Base-by-base conservation (phyloP, 345 rosid genomes). In the Hibiscus syriacus region DNA sequence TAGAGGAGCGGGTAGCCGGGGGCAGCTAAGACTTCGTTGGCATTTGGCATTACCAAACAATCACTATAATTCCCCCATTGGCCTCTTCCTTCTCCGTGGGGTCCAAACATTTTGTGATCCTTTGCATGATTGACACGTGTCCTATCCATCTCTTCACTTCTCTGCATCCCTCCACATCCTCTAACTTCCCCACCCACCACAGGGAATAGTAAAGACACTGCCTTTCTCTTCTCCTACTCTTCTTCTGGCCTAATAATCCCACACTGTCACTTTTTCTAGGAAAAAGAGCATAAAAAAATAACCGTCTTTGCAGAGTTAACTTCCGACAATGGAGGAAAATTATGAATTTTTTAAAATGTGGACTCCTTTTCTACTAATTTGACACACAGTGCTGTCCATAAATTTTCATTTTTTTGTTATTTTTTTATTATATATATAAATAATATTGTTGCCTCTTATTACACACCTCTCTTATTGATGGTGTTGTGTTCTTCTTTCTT, bases 81-180 rank as follows among this genome's bases (percentile, higher is more conserved):
- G 72, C 67, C 46, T 45, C 56, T 45, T 27, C 67, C 64, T 50
- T 25, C 25, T 2, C 5, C 11, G 74, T 56, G 76, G 80, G n/a
- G n/a, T n/a, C n/a, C n/a, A n/a, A n/a, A n/a, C n/a, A n/a, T n/a
- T n/a, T n/a, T n/a, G n/a, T n/a, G n/a, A n/a, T n/a, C n/a, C n/a
- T n/a, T n/a, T n/a, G 68, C 82, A 80, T 80, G 82, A 20, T 1
- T 11, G 1, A 73, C 82, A 70, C 78, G 78, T 80, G 84, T 72
- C 38, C 2, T 41, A 1, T 5, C 6, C 10, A 7, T 23, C 22
- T 45, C 45, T 5, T 52, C 4, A 1, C 26, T 50, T 25, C 50
- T n/a, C 38, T 30, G 14, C 38, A 2, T 11, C 25, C 22, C 38
- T 22, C 49, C 45, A 63, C 64, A 17, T 55, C 22, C 25, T 6